Base-by-base conservation (phyloP, 2,329 filamentous ascomycete genomes). In the Cladosporium sp. region DNA sequence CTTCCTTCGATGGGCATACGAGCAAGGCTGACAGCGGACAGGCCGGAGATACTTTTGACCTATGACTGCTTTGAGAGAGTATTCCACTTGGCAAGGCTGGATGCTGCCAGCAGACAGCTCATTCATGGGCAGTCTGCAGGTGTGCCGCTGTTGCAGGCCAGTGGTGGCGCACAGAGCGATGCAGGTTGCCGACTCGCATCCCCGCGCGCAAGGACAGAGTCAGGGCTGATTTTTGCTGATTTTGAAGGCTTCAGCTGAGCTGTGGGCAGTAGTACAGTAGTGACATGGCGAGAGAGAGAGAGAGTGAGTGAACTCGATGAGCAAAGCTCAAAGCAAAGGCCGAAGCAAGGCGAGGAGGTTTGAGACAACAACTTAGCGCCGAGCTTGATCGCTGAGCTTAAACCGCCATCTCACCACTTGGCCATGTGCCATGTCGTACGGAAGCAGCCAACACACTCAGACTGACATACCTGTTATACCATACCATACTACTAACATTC, bases 321-420 rank as follows among this genome's bases (percentile, higher is more conserved):
- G 46, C 28, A 21, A 11, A 59, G 31, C 31, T 33, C 31, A 33
- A 8, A 33, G 31, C 33, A 35, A 26, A 26, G 23, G 23, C 23
- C 23, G 23, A 26, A 14, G 33, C 33, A 35, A 35, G 33, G 12
- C 12, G 33, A 14, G 8, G 56, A 59, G 55, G 55, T 28, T 28
- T 33, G 21, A 53, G 46, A 62, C 59, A 53, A 40, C 23, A 26
- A 26, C 23, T 26, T 55, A 62, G 46, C 60, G 49, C n/a, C 46
- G 61, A 63, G 61, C 61, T 63, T 63, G 61, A 56, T 44, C 61
- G 49, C 23, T 55, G 61, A 63, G 61, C 61, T 63, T 63, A 63
- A 63, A 33, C 52, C 28, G 52, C 52, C 40, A 46, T 46, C 40
- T 46, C 40, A 46, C 40, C 40, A 46, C 40, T 23, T 21, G n/a